Base-by-base conservation (phyloP, 306 rosid genomes). In the Fragaria vesca region DNA sequence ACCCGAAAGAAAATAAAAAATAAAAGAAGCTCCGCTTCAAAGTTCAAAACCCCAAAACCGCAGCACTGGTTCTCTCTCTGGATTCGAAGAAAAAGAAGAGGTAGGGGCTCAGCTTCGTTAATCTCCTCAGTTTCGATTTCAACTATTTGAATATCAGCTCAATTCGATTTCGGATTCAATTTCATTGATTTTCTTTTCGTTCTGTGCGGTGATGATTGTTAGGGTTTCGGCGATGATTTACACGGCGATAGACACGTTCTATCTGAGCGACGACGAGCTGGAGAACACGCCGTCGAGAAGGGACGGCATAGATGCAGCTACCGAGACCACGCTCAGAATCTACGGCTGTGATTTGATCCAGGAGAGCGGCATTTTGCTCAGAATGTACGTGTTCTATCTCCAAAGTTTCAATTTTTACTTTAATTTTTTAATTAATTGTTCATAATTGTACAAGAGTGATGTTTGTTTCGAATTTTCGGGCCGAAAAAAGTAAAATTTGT, bases 271-370 rank as follows among this genome's bases (percentile, higher is more conserved):
- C 0, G 97, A 91, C 80, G 91, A 88, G 76, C 80, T 91, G 32
- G 43, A 74, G 54, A 83, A 83, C 62, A 88, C 98, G 13, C 96
- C 98, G n/a, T 91, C 97, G 42, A 83, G 91, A 73, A 93, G 82
- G 84, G 97, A 91, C 80, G 93, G 87, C 72, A 93, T 89, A 77
- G 98, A 91, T 80, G 91, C 87, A 79, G 83, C 93, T 52, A 89
- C 91, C 1, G 96, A 93, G 78, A 91, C 91, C 77, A 80, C 90
- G 52, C 93, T 93, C 70, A 84, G 98, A 87, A 90, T 90, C 83
- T 91, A 91, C 78, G 97, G 98, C 80, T 95, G 97, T 54, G 97
- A 93, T 91, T 94, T 95, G 83, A 83, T 95, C 65, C 99, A 95
- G 81, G 97, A 95, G 79, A 92, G 97, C 74, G 99, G 97, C 81